Evolutionary conservation across 2,329 filamentous ascomycete species (phyloP).

Genomic region (Aspergillus candidus): DNA sequence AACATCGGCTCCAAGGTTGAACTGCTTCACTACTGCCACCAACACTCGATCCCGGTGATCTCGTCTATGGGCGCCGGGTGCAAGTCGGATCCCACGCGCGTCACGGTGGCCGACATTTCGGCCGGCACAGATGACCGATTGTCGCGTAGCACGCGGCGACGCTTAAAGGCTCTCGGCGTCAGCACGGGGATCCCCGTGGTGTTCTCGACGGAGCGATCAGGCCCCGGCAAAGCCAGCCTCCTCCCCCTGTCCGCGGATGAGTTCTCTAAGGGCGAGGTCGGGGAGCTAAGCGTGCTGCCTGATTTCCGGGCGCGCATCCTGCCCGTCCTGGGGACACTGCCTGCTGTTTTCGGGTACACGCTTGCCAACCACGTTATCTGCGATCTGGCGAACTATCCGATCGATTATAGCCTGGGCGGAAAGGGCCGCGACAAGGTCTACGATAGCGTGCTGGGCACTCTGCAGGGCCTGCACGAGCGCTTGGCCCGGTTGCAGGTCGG

Average conservation of each 20-base stretch:
- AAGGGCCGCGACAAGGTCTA: constrained; percentile 90
- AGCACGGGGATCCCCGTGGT: constrained; percentile 83
- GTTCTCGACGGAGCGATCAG: constrained; percentile 84
- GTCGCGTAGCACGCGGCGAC: constrained; percentile 74
- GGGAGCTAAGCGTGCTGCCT: constrained; percentile 79
- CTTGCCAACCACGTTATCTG: constrained; percentile 91
- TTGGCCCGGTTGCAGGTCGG: constrained; percentile 52
- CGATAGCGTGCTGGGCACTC: constrained; percentile 67
- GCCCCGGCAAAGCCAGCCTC: constrained; percentile 83
- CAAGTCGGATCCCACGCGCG: constrained; percentile 77
- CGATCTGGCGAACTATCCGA: constrained; percentile 71
- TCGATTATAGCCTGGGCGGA: constrained; percentile 67
- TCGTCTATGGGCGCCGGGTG: constrained; percentile 95
- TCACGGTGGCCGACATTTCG: constrained; percentile 88
- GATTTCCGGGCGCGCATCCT: constrained; percentile 94
- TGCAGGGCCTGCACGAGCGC: constrained; percentile 76
- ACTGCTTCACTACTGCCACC: constrained; percentile 79
- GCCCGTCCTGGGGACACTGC: constrained; percentile 94
- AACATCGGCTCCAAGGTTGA: constrained; percentile 97
- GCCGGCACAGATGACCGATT: constrained; percentile 81
- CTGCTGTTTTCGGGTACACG: constrained; percentile 87
- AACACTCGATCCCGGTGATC: constrained; percentile 71
- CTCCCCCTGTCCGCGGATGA: constrained; percentile 84
- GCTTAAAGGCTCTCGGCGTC: constrained; percentile 70
- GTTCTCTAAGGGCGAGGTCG: constrained; percentile 76